Evolutionary conservation across 1,284 basidiomycete genomes (phyloP).

Genomic region (Cutaneotrichosporon sp.): DNA sequence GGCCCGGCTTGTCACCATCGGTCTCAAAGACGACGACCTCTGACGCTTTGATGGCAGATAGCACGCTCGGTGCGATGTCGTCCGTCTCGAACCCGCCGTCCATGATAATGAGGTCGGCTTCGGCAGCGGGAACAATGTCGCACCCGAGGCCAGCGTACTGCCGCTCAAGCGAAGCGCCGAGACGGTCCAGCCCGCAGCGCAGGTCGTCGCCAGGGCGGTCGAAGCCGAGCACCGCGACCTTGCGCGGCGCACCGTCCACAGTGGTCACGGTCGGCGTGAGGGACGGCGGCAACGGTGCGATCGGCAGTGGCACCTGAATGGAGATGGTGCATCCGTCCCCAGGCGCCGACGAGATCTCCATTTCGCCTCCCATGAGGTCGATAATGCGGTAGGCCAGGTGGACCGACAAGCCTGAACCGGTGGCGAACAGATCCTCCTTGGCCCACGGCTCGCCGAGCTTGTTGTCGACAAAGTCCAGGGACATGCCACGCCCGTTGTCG

Average conservation of each 20-base stretch:
- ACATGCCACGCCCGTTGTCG: conserved; percentile 47
- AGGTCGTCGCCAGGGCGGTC: conserved; percentile 11
- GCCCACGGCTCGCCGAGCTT: conserved; percentile 44
- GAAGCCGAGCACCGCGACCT: conserved; percentile 41
- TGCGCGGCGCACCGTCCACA: conserved; percentile 12
- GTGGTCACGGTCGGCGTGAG: neutral
- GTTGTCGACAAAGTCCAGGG: conserved; percentile 37
- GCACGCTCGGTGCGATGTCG: conserved; percentile 8
- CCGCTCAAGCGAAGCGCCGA: conserved; percentile 32
- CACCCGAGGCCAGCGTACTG: conserved; percentile 39
- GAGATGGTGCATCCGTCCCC: conserved; percentile 44
- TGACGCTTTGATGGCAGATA: conserved; percentile 24
- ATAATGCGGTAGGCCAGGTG: conserved; percentile 50
- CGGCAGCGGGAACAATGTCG: conserved; percentile 28
- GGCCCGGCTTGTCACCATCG: conserved; percentile 23
- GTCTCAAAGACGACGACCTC: conserved; percentile 41
- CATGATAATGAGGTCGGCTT: conserved; percentile 43
- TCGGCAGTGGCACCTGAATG: conserved; percentile 43
- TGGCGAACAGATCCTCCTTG: conserved; percentile 47
- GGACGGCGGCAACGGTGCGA: neutral
- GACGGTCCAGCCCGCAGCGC: conserved; percentile 16
- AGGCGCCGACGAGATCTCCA: conserved; percentile 47
- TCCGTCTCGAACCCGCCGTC: conserved; percentile 36
- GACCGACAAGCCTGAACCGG: conserved; percentile 46
- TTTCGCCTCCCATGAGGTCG: conserved; percentile 48